phyloP scores from a whole-genome alignment of 495 filamentous ascomycete species.

The Talaromyces stipitatus region DNA sequence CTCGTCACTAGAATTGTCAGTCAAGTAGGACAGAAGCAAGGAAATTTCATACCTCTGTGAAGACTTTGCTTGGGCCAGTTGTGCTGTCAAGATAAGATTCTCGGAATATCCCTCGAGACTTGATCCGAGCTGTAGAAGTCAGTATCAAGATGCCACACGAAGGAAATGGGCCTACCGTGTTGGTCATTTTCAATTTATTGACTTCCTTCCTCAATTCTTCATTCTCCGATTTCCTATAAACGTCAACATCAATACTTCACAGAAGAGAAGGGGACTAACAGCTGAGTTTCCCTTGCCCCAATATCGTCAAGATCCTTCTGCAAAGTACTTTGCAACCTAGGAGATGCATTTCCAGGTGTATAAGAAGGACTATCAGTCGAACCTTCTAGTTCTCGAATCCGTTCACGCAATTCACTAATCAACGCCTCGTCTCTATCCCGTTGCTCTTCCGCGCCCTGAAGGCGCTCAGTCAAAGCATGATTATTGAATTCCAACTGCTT shows the following conservation, averaged over 20 bases:
- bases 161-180: not conserved
- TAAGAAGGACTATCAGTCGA: slow-evolving; percentile 33
- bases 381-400: slow-evolving; percentile 43
- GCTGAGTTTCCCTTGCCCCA: slow-evolving; percentile 32
- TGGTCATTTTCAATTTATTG: slow-evolving; percentile 27
- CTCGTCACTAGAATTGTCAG: slow-evolving; percentile 29
- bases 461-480: slow-evolving; percentile 44
- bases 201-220: slow-evolving; percentile 35
- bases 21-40: not conserved
- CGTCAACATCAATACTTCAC: slow-evolving; percentile 15
- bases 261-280: too few relatives aligned
- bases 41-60: slow-evolving; percentile 25
- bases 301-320: slow-evolving; percentile 40
- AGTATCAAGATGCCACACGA: not conserved
- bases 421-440: slow-evolving; percentile 47
- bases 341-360: slow-evolving; percentile 30
- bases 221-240: slow-evolving; percentile 32
- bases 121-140: slow-evolving; percentile 18
- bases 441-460: slow-evolving; percentile 46
- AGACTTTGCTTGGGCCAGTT: slow-evolving; percentile 29
- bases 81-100: slow-evolving; percentile 24
- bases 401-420: slow-evolving; percentile 46
- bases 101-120: slow-evolving; percentile 32
- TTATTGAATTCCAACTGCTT: slow-evolving; percentile 53
- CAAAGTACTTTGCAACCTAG: slow-evolving; percentile 34